These are phyloP conservation scores for Chaetomium sp. DNA, from an alignment of 2,329 filamentous ascomycete species.

Conservation along the genomic window DNA sequence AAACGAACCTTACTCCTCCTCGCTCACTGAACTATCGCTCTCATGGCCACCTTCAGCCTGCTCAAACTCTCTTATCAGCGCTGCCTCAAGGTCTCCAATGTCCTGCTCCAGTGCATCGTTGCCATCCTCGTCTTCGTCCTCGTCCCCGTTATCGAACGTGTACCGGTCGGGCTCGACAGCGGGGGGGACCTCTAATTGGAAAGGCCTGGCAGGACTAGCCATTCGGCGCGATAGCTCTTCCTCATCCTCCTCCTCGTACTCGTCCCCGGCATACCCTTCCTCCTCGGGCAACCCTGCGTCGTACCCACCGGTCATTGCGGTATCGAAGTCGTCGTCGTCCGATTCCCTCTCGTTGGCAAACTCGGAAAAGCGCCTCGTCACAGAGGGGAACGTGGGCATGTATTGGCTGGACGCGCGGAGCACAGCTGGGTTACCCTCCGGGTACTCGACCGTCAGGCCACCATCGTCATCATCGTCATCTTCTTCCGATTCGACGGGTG, in stretches of 20 bases:
- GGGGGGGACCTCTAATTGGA: conserved; percentile 4
- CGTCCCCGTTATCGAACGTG: conserved; percentile 38
- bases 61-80: conserved; percentile 57
- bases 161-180: conserved; percentile 38
- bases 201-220: background rate
- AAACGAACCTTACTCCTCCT: conserved; percentile 55
- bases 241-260: conserved; percentile 28
- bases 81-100: conserved; percentile 49
- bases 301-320: conserved; percentile 38
- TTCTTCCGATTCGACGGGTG: conserved; percentile 40
- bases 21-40: conserved; percentile 68
- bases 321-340: conserved; percentile 42
- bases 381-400: conserved; percentile 45
- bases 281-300: conserved; percentile 24
- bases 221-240: conserved; percentile 31
- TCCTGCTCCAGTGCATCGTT: conserved; percentile 44
- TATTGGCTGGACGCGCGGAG: conserved; percentile 36
- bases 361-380: conserved; percentile 54
- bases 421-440: conserved; percentile 49
- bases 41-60: conserved; percentile 46
- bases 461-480: conserved; percentile 60
- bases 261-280: conserved; percentile 26
- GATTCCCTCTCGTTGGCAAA: conserved; percentile 47
- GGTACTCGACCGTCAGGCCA: conserved; percentile 62
- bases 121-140: conserved; percentile 21